A percentile compares a stretch with the other conserved stretches of the same genome.
Conservation (phyloP, 352 stramenopile species). For the Phytophthora litchii region DNA sequence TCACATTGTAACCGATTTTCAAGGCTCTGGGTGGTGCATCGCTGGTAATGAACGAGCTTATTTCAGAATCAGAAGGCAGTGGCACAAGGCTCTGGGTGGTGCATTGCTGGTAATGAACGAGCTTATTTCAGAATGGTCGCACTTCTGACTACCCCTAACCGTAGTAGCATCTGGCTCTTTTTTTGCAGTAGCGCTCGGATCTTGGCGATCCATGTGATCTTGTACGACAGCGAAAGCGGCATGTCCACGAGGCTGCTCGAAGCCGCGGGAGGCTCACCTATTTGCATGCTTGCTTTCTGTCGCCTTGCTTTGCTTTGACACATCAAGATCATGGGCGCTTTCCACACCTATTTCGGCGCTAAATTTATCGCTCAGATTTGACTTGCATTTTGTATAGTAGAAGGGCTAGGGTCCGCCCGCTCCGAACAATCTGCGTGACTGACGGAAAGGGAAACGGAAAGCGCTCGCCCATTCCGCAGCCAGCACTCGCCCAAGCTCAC, state of each 20-base stretch:
- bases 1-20: too few relatives aligned
- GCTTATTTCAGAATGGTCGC: too few relatives aligned
- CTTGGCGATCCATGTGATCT: background rate
- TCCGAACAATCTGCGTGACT: constrained; percentile 38
- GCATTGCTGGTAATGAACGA: too few relatives aligned
- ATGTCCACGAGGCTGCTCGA: background rate
- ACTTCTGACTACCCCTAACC: constrained; percentile 4
- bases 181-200: constrained; percentile 3
- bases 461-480: constrained; percentile 26
- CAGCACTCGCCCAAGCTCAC: constrained; percentile 8
- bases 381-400: background rate
- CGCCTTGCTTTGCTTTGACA: background rate
- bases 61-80: too few relatives aligned
- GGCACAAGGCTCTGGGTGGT: too few relatives aligned
- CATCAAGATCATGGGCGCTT: background rate
- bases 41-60: too few relatives aligned
- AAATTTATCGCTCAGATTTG: constrained; percentile 6
- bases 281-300: background rate
- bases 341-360: background rate
- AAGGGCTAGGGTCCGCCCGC: constrained; percentile 2
- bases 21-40: background rate
- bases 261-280: background rate
- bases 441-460: constrained; percentile 43
- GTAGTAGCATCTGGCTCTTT: constrained; percentile 7
- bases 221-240: too few relatives aligned